Evolutionary conservation across 1,284 basidiomycete genomes (phyloP), one percentile per base, ranked within the genome.

Genomic region (Schizopora paradoxa): DNA sequence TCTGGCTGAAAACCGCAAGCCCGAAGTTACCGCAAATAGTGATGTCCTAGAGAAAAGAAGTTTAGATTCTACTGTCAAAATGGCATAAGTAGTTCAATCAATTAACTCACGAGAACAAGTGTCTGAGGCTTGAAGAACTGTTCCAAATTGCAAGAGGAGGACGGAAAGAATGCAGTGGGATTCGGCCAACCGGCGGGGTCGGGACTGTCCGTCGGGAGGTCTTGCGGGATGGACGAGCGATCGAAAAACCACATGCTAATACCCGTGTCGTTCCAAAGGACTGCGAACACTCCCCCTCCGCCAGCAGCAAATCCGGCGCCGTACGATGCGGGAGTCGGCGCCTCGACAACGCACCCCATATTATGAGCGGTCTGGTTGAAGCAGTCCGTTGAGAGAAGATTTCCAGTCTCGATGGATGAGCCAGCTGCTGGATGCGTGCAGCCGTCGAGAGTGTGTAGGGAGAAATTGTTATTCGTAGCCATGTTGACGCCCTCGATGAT

Each of bases 201-300:
- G 31, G 41, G 41, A 18, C 16, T 34, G 41, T n/a, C 11, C 6
- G 41, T 11, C 2, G 41, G n/a, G 25, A 43, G 18, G 25, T 43
- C 27, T n/a, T 25, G 19, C 8, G 41, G 41, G 41, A 43, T 43
- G 4, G 41, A 29, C 2, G 8, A 16, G 1, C 41, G 31, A 26
- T 58, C 56, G 59, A 67, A 70, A 42, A 66, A 64, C 67, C 70
- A 75, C 18, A 73, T 63, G n/a, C 57, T 55, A 41, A 75, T 61
- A 0, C 71, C 72, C 23, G 56, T 48, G 8, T 56, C 57, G 45
- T 67, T 61, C 67, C 69, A 72, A 11, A 65, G 55, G 58, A 66
- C 66, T 2, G 64, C 69, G 34, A 63, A 71, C 2, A 70, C 67
- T 2, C 69, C 71, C 3, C 72, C 70, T 6, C 67, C 68, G 6